Base-by-base conservation (phyloP, 163 green algal genomes). In the Prototheca wickerhamii region DNA sequence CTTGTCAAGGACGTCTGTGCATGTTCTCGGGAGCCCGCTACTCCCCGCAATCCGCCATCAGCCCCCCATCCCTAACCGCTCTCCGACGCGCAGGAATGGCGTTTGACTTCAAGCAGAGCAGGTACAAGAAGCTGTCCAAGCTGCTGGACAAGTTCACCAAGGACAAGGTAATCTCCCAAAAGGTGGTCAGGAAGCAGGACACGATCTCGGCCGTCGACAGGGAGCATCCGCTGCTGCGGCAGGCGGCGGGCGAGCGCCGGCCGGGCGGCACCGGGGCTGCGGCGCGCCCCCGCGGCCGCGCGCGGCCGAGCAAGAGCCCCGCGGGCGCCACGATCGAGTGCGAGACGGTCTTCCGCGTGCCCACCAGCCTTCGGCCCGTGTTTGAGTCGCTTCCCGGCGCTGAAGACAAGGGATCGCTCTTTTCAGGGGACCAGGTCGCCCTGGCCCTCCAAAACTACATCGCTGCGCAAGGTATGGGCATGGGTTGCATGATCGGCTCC, bases 131-230 rank as follows among this genome's bases (percentile, higher is more conserved):
- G 53, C 69, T 83, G 42, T 56, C 57, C 51, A 81, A 81, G 60
- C 67, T 83, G 42, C 57, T 82, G 60, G 70, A 80, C 37, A 67
- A 72, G 56, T 74, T 74, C 56, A 58, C 71, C 17, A 79, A 82
- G 57, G 60, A 70, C 43, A 79, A 82, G 68, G 71, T 76, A 44
- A 49, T 79, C 37, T 58, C 61, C 0, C 61, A 65, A 17, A 84
- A 86, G 66, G 54, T 73, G n/a, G 59, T 86, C 6, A 71, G 78
- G 51, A 86, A 86, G 67, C 70, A 86, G 63, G 69, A 83, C 44
- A 61, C 70, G 44, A 69, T 86, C 61, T 62, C 54, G 0, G 51
- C 63, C 7, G 66, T 86, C 26, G 66, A 85, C 58, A 64, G 72
- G 26, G 33, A 40, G 33, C 79, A 86, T 62, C 34, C 50, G 25